Conservation (phyloP, 2,329 filamentous ascomycete species). For the Cryphonectria naterciae region DNA sequence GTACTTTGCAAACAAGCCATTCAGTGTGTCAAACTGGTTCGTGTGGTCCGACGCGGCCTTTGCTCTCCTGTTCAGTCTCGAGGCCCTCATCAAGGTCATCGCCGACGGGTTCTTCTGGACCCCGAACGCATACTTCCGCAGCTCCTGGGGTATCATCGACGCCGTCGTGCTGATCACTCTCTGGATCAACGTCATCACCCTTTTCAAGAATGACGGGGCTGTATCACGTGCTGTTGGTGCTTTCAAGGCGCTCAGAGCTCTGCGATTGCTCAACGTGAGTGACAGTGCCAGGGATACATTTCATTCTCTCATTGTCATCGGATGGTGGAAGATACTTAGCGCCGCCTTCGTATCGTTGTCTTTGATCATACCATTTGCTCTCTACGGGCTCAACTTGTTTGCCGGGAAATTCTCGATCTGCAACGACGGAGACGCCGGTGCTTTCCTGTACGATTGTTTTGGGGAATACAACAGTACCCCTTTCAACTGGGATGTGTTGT, state of each 20-base stretch:
- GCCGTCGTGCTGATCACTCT: constrained; percentile 87
- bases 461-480: constrained; percentile 80
- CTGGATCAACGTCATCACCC: constrained; percentile 90
- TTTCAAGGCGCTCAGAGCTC: constrained; percentile 92
- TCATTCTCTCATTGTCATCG: constrained; percentile 91
- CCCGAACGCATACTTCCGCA: constrained; percentile 94
- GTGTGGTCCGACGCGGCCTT: constrained; percentile 93
- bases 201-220: constrained; percentile 78
- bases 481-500: constrained; percentile 82
- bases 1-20: constrained; percentile 67
- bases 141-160: constrained; percentile 96
- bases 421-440: constrained; percentile 70
- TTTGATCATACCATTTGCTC: constrained; percentile 92
- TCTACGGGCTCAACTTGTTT: constrained; percentile 94
- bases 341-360: constrained; percentile 93
- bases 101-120: constrained; percentile 97
- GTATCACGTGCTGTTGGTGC: constrained; percentile 91
- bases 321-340: constrained; percentile 91
- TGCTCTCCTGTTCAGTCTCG: constrained; percentile 80
- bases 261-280: constrained; percentile 91
- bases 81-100: constrained; percentile 89
- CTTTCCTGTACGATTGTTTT: constrained; percentile 73
- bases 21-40: constrained; percentile 81
- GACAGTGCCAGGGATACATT: constrained; percentile 96
- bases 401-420: constrained; percentile 78